Base-by-base conservation (phyloP, 805 yeast species). In the Soucietia sequanensis region DNA sequence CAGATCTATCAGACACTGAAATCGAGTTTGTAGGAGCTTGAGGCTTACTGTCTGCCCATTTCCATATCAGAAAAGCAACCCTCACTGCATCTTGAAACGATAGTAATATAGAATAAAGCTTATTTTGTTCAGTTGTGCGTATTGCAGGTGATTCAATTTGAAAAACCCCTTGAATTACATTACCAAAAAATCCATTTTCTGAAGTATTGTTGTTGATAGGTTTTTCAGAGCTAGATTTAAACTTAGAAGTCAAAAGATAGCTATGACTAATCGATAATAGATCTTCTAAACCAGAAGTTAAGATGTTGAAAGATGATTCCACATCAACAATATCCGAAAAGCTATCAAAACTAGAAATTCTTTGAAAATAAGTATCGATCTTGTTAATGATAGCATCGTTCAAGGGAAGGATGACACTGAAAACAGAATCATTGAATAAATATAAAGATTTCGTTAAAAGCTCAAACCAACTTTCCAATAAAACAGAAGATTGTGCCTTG, bases 131-230 rank as follows among this genome's bases (percentile, higher is more conserved):
- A 10, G 75, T 70, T 13, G 74, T 60, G 34, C 75, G 48, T 22
- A 70, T 58, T 37, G 68, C 65, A 1, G 83, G 84, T 1, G 85
- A 69, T 43, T 85, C 95, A 10, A 80, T 76, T 36, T 77, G 82
- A 50, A 85, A 83, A 0, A 85, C 95, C 2, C 93, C 93, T 42
- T 82, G 84, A 35, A 85, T 83, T 16, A 80, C 83, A 35, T 75
- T 73, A 0, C 82, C 82, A 31, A 84, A 68, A 58, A 81, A 75
- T 14, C 87, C 76, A 16, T 73, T 54, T 27, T 75, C 77, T 2
- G 43, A 30, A 4, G 20, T 9, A 8, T 29, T 29, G 12, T 19
- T 23, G n/a, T 11, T 18, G 17, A 23, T 29, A 9, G 28, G 35
- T 13, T 30, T 42, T 10, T 58, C 58, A 29, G 23, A 25, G 16